Percentiles rank a stretch among this genome's conserved stretches.
Conservation (phyloP, 2,329 filamentous ascomycete species). For the Pezicula radicicola region DNA sequence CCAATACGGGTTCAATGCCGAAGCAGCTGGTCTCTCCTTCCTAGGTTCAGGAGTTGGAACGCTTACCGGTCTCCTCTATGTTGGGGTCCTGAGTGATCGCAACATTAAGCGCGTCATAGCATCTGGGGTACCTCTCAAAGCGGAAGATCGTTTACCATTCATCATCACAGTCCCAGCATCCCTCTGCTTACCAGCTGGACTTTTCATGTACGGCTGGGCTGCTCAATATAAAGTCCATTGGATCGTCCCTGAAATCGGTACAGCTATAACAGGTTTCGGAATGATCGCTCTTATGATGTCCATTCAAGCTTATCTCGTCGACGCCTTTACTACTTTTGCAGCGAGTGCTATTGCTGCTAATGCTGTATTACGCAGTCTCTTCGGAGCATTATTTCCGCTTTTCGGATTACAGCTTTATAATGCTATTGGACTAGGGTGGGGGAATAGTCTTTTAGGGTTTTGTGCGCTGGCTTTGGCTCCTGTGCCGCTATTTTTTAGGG, state of each 20-base stretch:
- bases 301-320: conserved; percentile 42
- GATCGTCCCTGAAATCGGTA: conserved; percentile 39
- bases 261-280: conserved; percentile 35
- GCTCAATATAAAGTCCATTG: conserved; percentile 33
- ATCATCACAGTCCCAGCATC: conserved; percentile 23
- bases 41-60: conserved; percentile 36
- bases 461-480: conserved; percentile 42
- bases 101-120: conserved; percentile 19
- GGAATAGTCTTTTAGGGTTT: conserved; percentile 39
- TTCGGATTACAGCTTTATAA: conserved; percentile 43
- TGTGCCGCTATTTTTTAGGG: conserved; percentile 39
- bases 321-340: conserved; percentile 36
- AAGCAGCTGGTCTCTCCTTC: conserved; percentile 37
- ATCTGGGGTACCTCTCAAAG: conserved; percentile 37
- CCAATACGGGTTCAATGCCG: conserved; percentile 36
- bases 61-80: conserved; percentile 31
- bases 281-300: conserved; percentile 37
- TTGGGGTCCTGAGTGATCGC: no score
- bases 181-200: conserved; percentile 35
- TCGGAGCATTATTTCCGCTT: conserved; percentile 46
- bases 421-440: conserved; percentile 40
- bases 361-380: conserved; percentile 34
- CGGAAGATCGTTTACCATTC: conserved; percentile 35
- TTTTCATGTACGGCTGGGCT: conserved; percentile 47
- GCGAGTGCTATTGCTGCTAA: conserved; percentile 35